Percentiles rank a stretch among this genome's conserved stretches.
phyloP scores from a whole-genome alignment of 139 green algal genomes.

The Nannochloris sp. region DNA sequence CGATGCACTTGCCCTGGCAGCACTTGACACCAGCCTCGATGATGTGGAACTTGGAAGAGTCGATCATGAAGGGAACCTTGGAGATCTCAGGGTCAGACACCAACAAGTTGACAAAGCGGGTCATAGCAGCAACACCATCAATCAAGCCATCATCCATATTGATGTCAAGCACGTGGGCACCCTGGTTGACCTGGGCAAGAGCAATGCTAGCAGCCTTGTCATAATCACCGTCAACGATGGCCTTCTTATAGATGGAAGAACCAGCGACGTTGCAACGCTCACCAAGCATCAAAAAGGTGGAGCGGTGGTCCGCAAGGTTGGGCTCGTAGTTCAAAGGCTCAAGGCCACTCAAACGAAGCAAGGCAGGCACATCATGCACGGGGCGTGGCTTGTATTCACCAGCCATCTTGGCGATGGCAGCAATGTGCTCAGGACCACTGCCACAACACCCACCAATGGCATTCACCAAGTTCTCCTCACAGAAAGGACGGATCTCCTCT shows the following conservation, averaged over 20 bases:
- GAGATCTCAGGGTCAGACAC: constrained; percentile 91
- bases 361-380: constrained; percentile 42
- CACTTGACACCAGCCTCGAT: constrained; percentile 97
- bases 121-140: constrained; percentile 92
- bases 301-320: constrained; percentile 59
- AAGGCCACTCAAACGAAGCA: constrained; percentile 87
- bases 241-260: constrained; percentile 94
- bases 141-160: constrained; percentile 99
- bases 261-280: constrained; percentile 98
- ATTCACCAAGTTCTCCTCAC: constrained; percentile 83
- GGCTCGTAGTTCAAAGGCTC: constrained; percentile 93
- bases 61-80: constrained; percentile 97
- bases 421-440: constrained; percentile 85
- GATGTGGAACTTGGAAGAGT: constrained; percentile 95
- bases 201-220: constrained; percentile 77
- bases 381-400: constrained; percentile 55
- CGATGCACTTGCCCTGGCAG: constrained; percentile 94
- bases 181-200: constrained; percentile 49
- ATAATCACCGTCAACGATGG: constrained; percentile 88
- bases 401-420: constrained; percentile 57
- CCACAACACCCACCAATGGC: constrained; percentile 94
- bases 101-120: constrained; percentile 92
- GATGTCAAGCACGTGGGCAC: constrained; percentile 93
- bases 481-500: constrained; percentile 90
- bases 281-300: constrained; percentile 91